Evolutionary conservation across 768 basidiomycete genomes (phyloP).

Genomic region (Albatrellus ellisii): DNA sequence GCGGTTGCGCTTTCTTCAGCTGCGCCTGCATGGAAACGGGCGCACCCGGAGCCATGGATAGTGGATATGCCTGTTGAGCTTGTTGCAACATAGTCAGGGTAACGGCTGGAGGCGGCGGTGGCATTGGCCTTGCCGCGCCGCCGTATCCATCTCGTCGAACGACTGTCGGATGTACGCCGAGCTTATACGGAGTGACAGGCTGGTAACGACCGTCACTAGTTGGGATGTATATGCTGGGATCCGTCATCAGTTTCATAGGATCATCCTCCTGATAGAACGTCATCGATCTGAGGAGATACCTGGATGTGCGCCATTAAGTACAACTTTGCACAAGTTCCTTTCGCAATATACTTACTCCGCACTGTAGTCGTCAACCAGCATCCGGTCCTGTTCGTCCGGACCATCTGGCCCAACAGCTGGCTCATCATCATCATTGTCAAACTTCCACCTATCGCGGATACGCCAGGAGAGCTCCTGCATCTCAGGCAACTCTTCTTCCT

Average conservation of each 20-base stretch:
- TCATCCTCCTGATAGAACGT: slow-evolving; percentile 12
- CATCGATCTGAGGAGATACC: slow-evolving; percentile 26
- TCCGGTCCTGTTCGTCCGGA: slow-evolving; percentile 53
- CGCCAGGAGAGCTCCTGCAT: slow-evolving; percentile 29
- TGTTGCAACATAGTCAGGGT: slow-evolving; percentile 6
- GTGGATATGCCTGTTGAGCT: slow-evolving; percentile 3
- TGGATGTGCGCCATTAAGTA: neutral
- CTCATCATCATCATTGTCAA: slow-evolving; percentile 55
- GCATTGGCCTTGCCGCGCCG: slow-evolving; percentile 10
- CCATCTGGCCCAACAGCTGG: slow-evolving; percentile 44
- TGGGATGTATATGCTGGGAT: slow-evolving; percentile 10
- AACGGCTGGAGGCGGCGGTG: slow-evolving; percentile 2
- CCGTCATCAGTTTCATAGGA: slow-evolving; percentile 10
- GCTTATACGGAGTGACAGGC: slow-evolving; percentile 7
- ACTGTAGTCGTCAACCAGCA: slow-evolving; percentile 61
- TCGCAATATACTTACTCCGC: slow-evolving; percentile 25
- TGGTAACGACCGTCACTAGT: slow-evolving; percentile 9
- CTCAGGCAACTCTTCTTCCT: slow-evolving; percentile 16
- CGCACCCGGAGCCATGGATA: slow-evolving; percentile 26
- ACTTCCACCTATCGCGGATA: slow-evolving; percentile 51
- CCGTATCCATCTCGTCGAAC: slow-evolving; percentile 9
- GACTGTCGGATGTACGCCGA: slow-evolving; percentile 9
- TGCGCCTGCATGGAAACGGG: slow-evolving; percentile 49
- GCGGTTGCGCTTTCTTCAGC: slow-evolving; percentile 46
- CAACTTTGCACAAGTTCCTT: neutral